These are phyloP conservation scores for Eutrema salsugineum DNA, from an alignment of 441 rosid genomes.

Conservation along the genomic window DNA sequence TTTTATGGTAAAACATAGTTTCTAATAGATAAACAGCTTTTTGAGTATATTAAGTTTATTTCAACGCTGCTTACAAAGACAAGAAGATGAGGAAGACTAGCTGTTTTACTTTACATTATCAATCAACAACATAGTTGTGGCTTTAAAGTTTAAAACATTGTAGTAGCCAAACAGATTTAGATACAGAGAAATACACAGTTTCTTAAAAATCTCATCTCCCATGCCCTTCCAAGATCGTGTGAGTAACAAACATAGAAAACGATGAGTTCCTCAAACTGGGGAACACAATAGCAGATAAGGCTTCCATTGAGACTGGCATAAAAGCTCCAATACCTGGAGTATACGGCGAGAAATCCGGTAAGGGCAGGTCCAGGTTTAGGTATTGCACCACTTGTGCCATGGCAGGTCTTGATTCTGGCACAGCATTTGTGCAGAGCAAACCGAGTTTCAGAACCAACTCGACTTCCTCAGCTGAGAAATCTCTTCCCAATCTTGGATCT, in stretches of 20 bases:
- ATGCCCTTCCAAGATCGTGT: background rate
- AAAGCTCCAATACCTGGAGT: conserved; percentile 16
- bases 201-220: conserved; percentile 12
- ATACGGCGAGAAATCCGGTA: conserved; percentile 30
- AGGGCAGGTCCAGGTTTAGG: conserved; percentile 19
- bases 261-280: background rate
- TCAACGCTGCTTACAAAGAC: background rate
- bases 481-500: conserved; percentile 9
- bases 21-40: background rate
- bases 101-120: background rate
- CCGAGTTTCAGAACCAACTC: conserved; percentile 28
- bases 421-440: conserved; percentile 46
- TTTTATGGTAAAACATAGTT: background rate
- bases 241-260: background rate
- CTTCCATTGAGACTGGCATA: background rate
- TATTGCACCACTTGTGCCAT: conserved; percentile 15
- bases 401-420: conserved; percentile 41
- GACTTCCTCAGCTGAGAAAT: background rate
- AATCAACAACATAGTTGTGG: background rate
- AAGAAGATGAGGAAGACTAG: background rate
- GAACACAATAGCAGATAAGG: background rate
- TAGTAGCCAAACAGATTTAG: background rate
- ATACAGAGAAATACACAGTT: background rate
- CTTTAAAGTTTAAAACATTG: background rate
- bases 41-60: background rate